These are phyloP conservation scores for Diaporthe citrichinensis DNA, from an alignment of 2,329 filamentous ascomycete genomes.

Conservation along the genomic window DNA sequence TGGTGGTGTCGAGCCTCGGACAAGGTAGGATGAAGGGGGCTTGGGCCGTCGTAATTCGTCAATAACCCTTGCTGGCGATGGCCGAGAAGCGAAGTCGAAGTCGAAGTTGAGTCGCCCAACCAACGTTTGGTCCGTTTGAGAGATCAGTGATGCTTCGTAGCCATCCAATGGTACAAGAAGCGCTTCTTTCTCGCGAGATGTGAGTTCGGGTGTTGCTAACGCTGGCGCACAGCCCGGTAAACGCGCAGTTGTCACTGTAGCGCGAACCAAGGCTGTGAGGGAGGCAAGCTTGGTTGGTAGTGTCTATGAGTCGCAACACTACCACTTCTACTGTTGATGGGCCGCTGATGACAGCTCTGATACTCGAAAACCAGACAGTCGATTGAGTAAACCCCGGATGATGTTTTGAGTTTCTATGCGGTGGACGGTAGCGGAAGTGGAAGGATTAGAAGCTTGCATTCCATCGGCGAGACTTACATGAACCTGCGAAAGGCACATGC, in stretches of 20 bases:
- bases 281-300: not conserved
- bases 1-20: not conserved
- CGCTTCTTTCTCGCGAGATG: not conserved
- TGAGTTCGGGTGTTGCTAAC: not conserved
- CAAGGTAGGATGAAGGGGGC: not conserved
- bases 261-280: not conserved
- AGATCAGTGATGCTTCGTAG: not conserved
- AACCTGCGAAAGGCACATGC: slow-evolving; percentile 17
- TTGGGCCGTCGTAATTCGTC: not conserved
- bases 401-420: not conserved
- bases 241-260: not conserved
- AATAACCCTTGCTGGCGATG: not conserved
- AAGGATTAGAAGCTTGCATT: not conserved
- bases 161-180: not conserved
- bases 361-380: not conserved
- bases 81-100: not conserved
- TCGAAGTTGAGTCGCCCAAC: not conserved
- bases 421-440: not conserved
- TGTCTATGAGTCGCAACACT: not conserved
- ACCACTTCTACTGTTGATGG: not conserved
- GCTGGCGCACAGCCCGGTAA: not conserved
- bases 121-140: not conserved
- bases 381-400: not conserved
- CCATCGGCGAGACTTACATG: slow-evolving; percentile 32
- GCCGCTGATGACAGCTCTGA: not conserved